Evolutionary conservation across 2,329 filamentous ascomycete species (phyloP), one percentile per base, ranked within the genome.

Genomic region (Aureobasidium sp.): DNA sequence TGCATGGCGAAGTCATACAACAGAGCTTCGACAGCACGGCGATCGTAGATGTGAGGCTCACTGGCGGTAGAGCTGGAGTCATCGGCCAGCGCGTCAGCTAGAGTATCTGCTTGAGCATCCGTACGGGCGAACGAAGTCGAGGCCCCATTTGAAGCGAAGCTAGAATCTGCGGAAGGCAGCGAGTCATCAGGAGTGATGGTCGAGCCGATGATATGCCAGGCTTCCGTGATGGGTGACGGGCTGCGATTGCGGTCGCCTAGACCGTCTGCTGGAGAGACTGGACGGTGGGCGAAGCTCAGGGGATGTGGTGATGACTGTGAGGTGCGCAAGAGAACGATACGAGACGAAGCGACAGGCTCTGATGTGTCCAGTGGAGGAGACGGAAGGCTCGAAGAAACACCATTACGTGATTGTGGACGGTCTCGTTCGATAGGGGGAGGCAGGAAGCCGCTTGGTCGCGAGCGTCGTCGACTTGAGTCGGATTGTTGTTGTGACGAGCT

Each of bases 161-260:
- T 96, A 1, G 91, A 92, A 34, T 89, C 85, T 2, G 85, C 83
- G 67, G 89, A 95, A 0, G 91, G 90, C 3, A 90, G 82, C 64
- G 90, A 87, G 16, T 88, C 86, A 71, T 96, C 91, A 0, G 90
- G 90, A 0, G 89, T 87, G 64, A 97, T 82, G 0, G 90, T 95
- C 7, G 83, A 87, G 62, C 91, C 78, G 59, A 97, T 84, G 3
- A 86, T 90, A 63, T 93, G 88, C 92, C 92, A 97, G 54, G 81
- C 79, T 64, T 84, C 81, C 52, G 78, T 76, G 0, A 88, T 87
- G 5, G 54, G 50, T 25, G 55, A 63, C n/a, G 90, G 76, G 72
- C 91, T 96, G 67, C 91, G 85, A 65, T 90, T 84, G 63, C 91
- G 88, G 74, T 96, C 91, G 41, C 91, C 91, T 16, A 96, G 81